Evolutionary conservation across 2,329 filamentous ascomycete genomes (phyloP).

Genomic region (Hypoxylon sp.): DNA sequence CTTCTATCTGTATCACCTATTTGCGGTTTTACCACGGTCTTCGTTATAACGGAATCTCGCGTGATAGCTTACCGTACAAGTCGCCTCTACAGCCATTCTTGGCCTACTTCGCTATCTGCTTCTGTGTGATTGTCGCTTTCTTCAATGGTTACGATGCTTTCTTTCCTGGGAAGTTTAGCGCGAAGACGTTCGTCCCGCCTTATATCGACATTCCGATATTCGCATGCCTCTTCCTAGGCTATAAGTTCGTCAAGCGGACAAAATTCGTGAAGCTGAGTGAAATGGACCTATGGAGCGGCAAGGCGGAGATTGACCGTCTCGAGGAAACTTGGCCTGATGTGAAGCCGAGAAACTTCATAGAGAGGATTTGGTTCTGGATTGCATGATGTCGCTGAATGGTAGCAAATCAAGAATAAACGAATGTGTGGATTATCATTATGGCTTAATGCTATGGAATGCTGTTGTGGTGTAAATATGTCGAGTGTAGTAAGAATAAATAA

Average conservation of each 20-base stretch:
- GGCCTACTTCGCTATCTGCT: constrained; percentile 68
- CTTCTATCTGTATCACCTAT: constrained; percentile 73
- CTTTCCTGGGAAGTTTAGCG: constrained; percentile 60
- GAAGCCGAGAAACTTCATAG: constrained; percentile 49
- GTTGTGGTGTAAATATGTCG: background rate
- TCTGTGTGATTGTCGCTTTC: constrained; percentile 71
- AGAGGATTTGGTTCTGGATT: constrained; percentile 54
- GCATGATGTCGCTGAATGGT: constrained; percentile 37
- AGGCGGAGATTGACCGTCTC: constrained; percentile 50
- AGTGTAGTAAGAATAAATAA: constrained; percentile 8
- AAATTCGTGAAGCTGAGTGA: constrained; percentile 52
- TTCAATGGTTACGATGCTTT: constrained; percentile 80
- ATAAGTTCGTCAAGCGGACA: constrained; percentile 72
- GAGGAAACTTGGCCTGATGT: constrained; percentile 50
- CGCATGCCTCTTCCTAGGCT: constrained; percentile 67
- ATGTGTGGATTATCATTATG: background rate
- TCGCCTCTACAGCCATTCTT: constrained; percentile 73
- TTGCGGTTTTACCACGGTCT: constrained; percentile 74
- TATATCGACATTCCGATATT: constrained; percentile 78
- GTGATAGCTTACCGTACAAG: constrained; percentile 71
- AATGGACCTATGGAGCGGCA: constrained; percentile 54
- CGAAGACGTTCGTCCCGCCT: constrained; percentile 67
- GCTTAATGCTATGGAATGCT: constrained; percentile 1
- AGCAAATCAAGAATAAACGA: no score
- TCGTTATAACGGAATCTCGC: constrained; percentile 69